These are phyloP conservation scores for Claviceps cyperi DNA, from an alignment of 2,329 filamentous ascomycete species.

Conservation along the genomic window DNA sequence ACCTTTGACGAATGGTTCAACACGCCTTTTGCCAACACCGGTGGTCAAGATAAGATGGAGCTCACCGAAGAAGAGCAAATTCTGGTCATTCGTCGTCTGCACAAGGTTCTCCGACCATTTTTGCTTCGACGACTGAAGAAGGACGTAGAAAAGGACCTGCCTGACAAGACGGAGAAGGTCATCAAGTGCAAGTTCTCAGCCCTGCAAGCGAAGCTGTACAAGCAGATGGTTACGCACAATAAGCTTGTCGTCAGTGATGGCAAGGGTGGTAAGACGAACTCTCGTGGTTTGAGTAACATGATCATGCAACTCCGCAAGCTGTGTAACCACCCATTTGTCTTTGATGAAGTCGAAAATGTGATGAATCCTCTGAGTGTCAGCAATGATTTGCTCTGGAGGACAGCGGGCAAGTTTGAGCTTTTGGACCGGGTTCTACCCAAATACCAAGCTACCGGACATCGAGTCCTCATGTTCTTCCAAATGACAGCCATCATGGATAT, in stretches of 20 bases:
- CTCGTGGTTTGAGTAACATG: conserved; percentile 97
- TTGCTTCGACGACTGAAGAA: conserved; percentile 96
- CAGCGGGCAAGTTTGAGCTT: conserved; percentile 92
- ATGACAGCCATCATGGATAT: conserved; percentile 99
- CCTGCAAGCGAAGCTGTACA: conserved; percentile 85
- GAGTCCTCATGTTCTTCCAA: conserved; percentile 99
- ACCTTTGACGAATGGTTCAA: conserved; percentile 99
- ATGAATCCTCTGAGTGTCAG: conserved; percentile 84
- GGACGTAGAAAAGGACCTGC: conserved; percentile 96
- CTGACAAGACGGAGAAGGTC: conserved; percentile 97
- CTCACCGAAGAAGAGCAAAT: conserved; percentile 98
- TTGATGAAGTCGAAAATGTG: conserved; percentile 93
- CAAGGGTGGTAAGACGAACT: conserved; percentile 86
- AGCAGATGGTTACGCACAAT: conserved; percentile 93
- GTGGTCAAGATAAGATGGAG: conserved; percentile 97
- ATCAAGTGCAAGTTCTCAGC: conserved; percentile 98
- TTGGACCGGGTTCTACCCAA: conserved; percentile 87
- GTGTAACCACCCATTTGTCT: conserved; percentile 98
- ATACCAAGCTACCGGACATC: conserved; percentile 79
- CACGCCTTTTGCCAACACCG: conserved; percentile 95
- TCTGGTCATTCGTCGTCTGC: conserved; percentile 91
- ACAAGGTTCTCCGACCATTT: conserved; percentile 96
- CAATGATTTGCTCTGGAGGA: conserved; percentile 91
- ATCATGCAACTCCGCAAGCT: conserved; percentile 98
- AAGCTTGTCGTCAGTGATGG: conserved; percentile 88